These are phyloP conservation scores for Haematococcus sp. DNA, from an alignment of 139 green algal species.

Conservation along the genomic window DNA sequence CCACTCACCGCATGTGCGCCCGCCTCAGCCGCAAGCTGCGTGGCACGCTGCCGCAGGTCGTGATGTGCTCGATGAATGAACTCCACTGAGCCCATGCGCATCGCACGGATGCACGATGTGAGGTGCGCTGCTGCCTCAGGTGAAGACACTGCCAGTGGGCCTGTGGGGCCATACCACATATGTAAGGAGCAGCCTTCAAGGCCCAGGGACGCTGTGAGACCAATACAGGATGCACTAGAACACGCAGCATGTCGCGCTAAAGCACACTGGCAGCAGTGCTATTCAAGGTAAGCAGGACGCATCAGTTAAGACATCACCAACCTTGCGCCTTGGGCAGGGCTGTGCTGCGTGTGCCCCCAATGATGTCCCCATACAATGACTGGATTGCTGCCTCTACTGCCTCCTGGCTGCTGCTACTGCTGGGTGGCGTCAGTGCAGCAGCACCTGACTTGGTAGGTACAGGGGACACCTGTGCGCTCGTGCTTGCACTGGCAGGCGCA, in stretches of 20 bases:
- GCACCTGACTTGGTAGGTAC: too few relatives aligned
- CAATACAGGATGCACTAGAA: not conserved
- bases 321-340: not conserved
- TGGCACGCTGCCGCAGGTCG: constrained; percentile 4
- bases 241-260: not conserved
- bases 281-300: not conserved
- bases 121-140: constrained; percentile 5
- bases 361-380: constrained; percentile 12
- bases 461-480: too few relatives aligned
- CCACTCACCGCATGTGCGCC: not conserved
- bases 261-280: not conserved
- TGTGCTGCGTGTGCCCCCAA: not conserved
- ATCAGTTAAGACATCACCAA: too few relatives aligned
- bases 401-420: not conserved
- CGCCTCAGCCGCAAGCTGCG: constrained; percentile 9
- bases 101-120: not conserved
- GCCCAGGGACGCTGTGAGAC: not conserved
- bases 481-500: too few relatives aligned
- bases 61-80: constrained; percentile 14
- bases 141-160: not conserved
- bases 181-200: not conserved
- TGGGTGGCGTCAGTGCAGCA: not conserved
- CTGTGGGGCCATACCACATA: not conserved
- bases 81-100: constrained; percentile 12
- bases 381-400: constrained; percentile 3